These are phyloP conservation scores for Cystobasidium pallidum DNA, from an alignment of 1,284 basidiomycete species.

Conservation along the genomic window DNA sequence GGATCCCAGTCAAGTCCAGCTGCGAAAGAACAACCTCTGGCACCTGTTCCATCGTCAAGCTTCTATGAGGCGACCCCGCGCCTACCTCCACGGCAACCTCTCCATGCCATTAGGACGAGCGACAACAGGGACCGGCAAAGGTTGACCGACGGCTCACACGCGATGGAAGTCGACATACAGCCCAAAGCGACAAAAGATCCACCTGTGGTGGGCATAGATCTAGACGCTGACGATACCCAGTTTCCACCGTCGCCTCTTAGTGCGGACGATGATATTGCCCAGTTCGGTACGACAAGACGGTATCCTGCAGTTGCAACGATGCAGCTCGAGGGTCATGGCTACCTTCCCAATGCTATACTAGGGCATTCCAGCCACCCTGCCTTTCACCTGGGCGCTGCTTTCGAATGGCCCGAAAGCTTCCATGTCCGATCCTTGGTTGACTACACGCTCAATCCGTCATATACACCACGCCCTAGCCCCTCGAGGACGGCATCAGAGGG, in stretches of 20 bases:
- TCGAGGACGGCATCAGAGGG: not conserved
- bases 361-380: constrained; percentile 75
- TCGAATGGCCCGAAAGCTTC: constrained; percentile 29
- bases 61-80: constrained; percentile 8
- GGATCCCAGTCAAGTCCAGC: constrained; percentile 11
- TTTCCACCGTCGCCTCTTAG: constrained; percentile 20
- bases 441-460: constrained; percentile 3
- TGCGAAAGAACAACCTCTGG: not conserved
- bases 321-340: constrained; percentile 79
- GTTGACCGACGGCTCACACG: constrained; percentile 2
- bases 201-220: constrained; percentile 16
- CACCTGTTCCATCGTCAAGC: constrained; percentile 20
- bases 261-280: constrained; percentile 3
- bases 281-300: constrained; percentile 1
- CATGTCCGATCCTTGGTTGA: constrained; percentile 14
- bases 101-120: constrained; percentile 10
- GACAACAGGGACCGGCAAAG: not conserved
- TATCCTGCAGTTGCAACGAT: constrained; percentile 58
- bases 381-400: constrained; percentile 15
- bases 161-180: constrained; percentile 26
- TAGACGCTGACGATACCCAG: constrained; percentile 27
- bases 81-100: not conserved
- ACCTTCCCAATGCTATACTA: constrained; percentile 87
- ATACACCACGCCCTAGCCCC: constrained; percentile 8
- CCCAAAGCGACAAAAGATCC: not conserved